Percentiles rank a stretch among this genome's conserved stretches.
These are phyloP conservation scores for Aspergillus taichungensis DNA, from an alignment of 495 filamentous ascomycete genomes.

Conservation along the genomic window DNA sequence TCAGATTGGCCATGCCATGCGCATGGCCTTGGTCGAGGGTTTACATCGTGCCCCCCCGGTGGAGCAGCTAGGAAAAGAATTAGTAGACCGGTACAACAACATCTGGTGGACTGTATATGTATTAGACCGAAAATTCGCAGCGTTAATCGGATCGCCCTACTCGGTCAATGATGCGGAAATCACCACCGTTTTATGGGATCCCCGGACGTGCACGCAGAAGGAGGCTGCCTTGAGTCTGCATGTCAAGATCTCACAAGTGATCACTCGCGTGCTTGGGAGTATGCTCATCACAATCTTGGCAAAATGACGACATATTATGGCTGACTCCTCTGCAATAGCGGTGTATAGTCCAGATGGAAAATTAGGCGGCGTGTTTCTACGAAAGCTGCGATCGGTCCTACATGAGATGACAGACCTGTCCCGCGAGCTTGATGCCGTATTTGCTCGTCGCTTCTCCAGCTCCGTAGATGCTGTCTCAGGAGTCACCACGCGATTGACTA, in stretches of 20 bases:
- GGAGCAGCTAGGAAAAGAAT: conserved; percentile 14
- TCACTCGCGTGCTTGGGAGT: conserved; percentile 17
- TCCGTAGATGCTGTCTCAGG: conserved; percentile 19
- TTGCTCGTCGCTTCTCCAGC: conserved; percentile 17
- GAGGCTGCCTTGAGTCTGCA: conserved; percentile 19
- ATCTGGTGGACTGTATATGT: conserved; percentile 30
- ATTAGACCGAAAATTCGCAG: conserved; percentile 21
- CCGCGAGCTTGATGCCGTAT: conserved; percentile 21
- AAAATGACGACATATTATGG: background rate
- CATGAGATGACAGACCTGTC: conserved; percentile 19
- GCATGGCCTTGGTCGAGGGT: conserved; percentile 24
- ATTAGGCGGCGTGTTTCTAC: conserved; percentile 18
- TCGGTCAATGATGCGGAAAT: conserved; percentile 22
- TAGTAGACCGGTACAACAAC: conserved; percentile 18
- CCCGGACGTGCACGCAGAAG: conserved; percentile 12
- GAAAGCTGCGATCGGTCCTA: conserved; percentile 18
- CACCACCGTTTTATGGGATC: conserved; percentile 15
- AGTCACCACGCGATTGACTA: conserved; percentile 21
- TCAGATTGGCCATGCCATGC: conserved; percentile 27
- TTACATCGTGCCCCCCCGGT: conserved; percentile 20
- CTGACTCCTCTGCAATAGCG: conserved; percentile 8
- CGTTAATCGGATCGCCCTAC: conserved; percentile 20
- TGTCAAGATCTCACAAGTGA: conserved; percentile 22
- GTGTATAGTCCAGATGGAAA: conserved; percentile 24
- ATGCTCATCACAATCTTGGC: background rate